Evolutionary conservation across 2,329 filamentous ascomycete genomes (phyloP), one percentile per base, ranked within the genome.

Genomic region (Fusarium torreyae): DNA sequence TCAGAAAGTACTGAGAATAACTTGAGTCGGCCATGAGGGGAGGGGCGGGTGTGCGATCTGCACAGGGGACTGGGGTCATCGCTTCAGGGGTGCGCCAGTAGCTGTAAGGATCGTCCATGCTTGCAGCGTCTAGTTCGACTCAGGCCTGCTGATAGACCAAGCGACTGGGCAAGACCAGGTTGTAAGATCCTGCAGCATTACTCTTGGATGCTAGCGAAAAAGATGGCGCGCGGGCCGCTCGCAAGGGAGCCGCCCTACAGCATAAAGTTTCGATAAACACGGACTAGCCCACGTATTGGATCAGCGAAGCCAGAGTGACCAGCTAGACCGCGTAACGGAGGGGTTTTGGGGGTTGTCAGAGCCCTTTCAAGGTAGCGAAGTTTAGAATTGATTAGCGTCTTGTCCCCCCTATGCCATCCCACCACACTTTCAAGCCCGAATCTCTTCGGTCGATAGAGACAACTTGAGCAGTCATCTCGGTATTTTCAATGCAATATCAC

Each of bases 31-130:
- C 38, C 51, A 49, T 52, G 42, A 38, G 52, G 51, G 39, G 50
- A 70, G 65, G 66, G 60, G 73, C 65, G 55, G 67, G 66, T 69
- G 63, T 68, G 56, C 58, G 73, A 75, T 75, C 73, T 72, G 57
- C 73, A 57, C 73, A 75, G 69, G 73, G 73, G 63, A 57, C 73
- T 45, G 34, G 73, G 73, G 52, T 72, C 33, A 42, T 61, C 39
- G 49, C 54, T 55, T 51, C 68, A 75, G 68, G 73, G 71, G 50
- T 71, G 68, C 38, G 66, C 58, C 66, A 64, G 48, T 39, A 57
- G 28, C 58, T 63, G 67, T 61, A 70, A 48, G 62, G 73, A 74
- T 75, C 61, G 61, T 48, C 70, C 68, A 65, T 68, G 66, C 67
- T 52, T 70, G 71, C 68, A 74, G 65, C 59, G 49, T 62, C 63